phyloP scores from a whole-genome alignment of 768 basidiomycete species.

The Auricularia cornea region DNA sequence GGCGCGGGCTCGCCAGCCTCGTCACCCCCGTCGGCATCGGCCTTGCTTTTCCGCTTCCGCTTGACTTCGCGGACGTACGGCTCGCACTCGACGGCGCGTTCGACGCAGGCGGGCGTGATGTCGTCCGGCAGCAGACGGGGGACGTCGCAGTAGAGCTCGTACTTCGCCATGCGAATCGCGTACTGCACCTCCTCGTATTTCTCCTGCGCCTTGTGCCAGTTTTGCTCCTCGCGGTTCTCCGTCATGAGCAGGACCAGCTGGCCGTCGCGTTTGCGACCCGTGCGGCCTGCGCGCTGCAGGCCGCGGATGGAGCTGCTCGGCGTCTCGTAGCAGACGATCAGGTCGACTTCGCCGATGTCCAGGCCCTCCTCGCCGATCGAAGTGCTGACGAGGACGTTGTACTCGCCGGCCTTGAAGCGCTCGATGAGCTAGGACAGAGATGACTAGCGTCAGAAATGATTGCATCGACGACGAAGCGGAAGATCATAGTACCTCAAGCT shows the following conservation, averaged over 20 bases:
- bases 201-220: constrained; percentile 81
- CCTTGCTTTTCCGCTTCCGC: constrained; percentile 23
- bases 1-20: constrained; percentile 5
- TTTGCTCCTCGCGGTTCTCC: constrained; percentile 82
- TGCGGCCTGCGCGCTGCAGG: constrained; percentile 94
- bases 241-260: constrained; percentile 86
- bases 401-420: constrained; percentile 78
- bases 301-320: constrained; percentile 95
- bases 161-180: constrained; percentile 67
- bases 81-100: constrained; percentile 77
- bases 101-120: constrained; percentile 65
- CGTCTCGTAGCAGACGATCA: constrained; percentile 93
- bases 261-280: constrained; percentile 87
- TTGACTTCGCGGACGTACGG: constrained; percentile 44
- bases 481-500: constrained; percentile 57
- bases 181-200: constrained; percentile 85
- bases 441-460: constrained; percentile 4
- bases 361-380: constrained; percentile 97
- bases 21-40: constrained; percentile 10
- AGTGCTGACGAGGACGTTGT: constrained; percentile 90
- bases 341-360: constrained; percentile 95
- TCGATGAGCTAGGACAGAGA: constrained; percentile 57
- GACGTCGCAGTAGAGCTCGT: constrained; percentile 92
- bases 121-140: constrained; percentile 74
- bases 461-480: background rate